Conservation (phyloP, 192 early-diverging fungal genomes). For the Umbelopsis vinacea region DNA sequence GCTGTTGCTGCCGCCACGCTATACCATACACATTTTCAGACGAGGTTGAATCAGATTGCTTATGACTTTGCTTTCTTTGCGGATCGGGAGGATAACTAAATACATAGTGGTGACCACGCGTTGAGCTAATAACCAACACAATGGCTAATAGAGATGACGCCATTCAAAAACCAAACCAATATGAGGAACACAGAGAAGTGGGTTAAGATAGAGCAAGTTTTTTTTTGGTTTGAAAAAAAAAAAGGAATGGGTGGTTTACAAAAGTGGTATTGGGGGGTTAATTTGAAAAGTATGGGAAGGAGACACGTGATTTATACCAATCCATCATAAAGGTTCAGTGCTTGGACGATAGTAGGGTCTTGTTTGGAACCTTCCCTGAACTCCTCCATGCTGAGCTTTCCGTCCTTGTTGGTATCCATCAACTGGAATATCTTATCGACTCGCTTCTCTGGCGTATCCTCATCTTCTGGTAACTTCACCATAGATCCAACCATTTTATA, state of each 20-base stretch:
- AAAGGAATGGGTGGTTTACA: too few species aligned
- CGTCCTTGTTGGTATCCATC: conserved; percentile 90
- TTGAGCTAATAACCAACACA: conserved; percentile 69
- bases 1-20: neutral
- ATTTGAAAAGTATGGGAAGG: neutral
- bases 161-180: neutral
- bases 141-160: conserved; percentile 54
- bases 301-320: conserved; percentile 41
- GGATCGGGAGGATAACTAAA: conserved; percentile 71
- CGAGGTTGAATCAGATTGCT: conserved; percentile 8
- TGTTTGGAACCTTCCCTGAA: conserved; percentile 87
- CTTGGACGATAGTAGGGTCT: conserved; percentile 87
- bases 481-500: conserved; percentile 94
- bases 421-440: conserved; percentile 89
- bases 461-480: conserved; percentile 88
- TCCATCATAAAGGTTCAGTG: conserved; percentile 86
- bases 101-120: conserved; percentile 73
- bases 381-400: conserved; percentile 79
- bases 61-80: conserved; percentile 26
- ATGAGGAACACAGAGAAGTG: neutral
- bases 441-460: conserved; percentile 89
- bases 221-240: too few species aligned
- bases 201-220: neutral
- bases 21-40: conserved; percentile 21
- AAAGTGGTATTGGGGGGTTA: too few species aligned